Percentiles rank a stretch among this genome's conserved stretches.
These are phyloP conservation scores for Corymbia citriodora DNA, from an alignment of 441 rosid genomes.

Conservation along the genomic window DNA sequence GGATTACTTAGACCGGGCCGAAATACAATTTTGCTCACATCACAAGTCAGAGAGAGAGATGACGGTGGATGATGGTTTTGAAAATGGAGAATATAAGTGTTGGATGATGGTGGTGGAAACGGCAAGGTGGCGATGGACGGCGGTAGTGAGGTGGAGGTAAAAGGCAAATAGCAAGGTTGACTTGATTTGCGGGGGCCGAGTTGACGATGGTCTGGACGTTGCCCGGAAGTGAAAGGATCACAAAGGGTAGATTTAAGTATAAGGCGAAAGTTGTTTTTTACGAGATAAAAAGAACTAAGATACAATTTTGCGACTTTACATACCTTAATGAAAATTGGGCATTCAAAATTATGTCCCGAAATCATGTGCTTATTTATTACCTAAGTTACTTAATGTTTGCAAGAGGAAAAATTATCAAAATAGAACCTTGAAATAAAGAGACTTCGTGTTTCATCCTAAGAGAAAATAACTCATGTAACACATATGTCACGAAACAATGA, in stretches of 20 bases:
- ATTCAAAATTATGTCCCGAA: background rate
- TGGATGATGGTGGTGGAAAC: no score
- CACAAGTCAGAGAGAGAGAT: background rate
- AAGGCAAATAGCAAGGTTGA: no score
- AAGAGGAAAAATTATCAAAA: background rate
- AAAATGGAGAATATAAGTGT: background rate
- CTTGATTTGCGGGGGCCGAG: background rate
- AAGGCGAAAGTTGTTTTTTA: background rate
- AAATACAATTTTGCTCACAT: background rate
- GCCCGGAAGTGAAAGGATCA: background rate
- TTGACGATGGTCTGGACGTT: background rate
- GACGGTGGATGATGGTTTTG: background rate
- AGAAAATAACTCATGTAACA: background rate
- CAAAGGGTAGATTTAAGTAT: background rate
- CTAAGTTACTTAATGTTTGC: background rate
- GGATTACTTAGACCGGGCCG: background rate
- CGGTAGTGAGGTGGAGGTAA: no score
- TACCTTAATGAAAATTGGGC: background rate
- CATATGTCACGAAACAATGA: background rate
- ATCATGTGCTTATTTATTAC: background rate
- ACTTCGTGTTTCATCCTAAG: background rate
- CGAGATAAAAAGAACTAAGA: background rate
- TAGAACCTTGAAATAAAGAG: background rate
- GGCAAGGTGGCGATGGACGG: no score
- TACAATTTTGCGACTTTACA: no score